Base-by-base conservation (phyloP, 169 alveolate genomes). In the Prorocentrum cordatum region DNA sequence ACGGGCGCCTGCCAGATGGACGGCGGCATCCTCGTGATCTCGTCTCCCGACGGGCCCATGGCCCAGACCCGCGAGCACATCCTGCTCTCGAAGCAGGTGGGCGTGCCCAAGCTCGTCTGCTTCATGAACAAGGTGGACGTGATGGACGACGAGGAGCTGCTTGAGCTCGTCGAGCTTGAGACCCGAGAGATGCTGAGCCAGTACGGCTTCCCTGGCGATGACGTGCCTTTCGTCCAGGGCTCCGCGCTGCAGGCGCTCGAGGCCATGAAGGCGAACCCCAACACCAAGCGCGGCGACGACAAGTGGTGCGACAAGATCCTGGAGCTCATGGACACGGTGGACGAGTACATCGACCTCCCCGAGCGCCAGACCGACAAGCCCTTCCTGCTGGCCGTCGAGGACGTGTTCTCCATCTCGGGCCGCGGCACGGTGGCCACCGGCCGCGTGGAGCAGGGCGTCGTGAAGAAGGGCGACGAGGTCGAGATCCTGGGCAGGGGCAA, bases 1-100 rank as follows among this genome's bases (percentile, higher is more conserved):
- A 96, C 98, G 18, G 98, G 91, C 29, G 91, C 91, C 27, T 82
- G 91, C 91, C 91, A 82, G 91, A 82, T 82, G 91, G 91, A 82
- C 29, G 91, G 93, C 24, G 98, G 97, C 61, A 96, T 96, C 26
- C 93, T 97, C 61, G 99, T 97, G 61, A 98, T 96, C 3, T 94
- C 98, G 33, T 98, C 99, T 10, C 94, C 96, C 39, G 99, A 97
- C 91, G 99, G 99, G n/a, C 97, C 97, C 31, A 97, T 97, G 99
- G 98, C 99, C 7, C 96, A 97, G 93, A 95, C 98, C 3, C 94
- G 97, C 73, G 98, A 95, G 92, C 96, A 94, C 84, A 80, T 80
- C 70, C 79, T 80, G 35, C 79, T 80, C 33, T 80, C 90, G 32
- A 80, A 80, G 90, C 90, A 80, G 90, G 90, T 82, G 67, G 91